A percentile compares a stretch with the other conserved stretches of the same genome.
Conservation (phyloP, 371 early-diverging fungal species). For the Syncephalastrum sp. region DNA sequence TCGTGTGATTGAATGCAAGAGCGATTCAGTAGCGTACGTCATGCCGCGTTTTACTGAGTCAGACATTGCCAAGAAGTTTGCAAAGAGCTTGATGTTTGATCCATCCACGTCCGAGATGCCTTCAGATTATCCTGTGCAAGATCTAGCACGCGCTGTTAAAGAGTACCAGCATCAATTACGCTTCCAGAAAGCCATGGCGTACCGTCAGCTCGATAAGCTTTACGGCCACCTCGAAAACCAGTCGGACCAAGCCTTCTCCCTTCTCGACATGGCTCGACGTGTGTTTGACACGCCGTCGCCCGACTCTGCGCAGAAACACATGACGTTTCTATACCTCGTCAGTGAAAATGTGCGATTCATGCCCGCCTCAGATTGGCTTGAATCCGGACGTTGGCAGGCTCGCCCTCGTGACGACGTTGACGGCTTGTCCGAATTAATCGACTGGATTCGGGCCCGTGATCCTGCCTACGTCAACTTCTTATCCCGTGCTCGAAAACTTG, state of each 20-base stretch:
- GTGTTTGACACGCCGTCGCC: neutral
- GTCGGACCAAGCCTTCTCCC: no score
- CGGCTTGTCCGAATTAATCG: slow-evolving; percentile 39
- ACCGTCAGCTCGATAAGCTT: slow-evolving; percentile 17
- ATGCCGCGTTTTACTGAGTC: slow-evolving; percentile 38
- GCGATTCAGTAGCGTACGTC: slow-evolving; percentile 51
- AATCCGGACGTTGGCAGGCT: slow-evolving; percentile 52
- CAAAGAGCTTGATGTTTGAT: slow-evolving; percentile 10
- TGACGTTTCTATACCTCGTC: slow-evolving; percentile 59
- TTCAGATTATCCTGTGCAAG: slow-evolving; percentile 12
- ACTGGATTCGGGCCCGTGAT: slow-evolving; percentile 53
- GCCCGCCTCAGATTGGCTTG: slow-evolving; percentile 38
- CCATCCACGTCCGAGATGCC: slow-evolving; percentile 3
- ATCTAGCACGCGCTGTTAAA: slow-evolving; percentile 23
- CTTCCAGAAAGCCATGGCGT: slow-evolving; percentile 7
- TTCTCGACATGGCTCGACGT: no score
- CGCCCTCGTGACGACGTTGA: slow-evolving; percentile 48
- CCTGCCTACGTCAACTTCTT: slow-evolving; percentile 44
- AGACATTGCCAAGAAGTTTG: slow-evolving; percentile 1
- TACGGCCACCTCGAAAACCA: slow-evolving; percentile 24
- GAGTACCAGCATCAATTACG: slow-evolving; percentile 26
- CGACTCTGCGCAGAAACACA: slow-evolving; percentile 43
- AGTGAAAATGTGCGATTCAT: slow-evolving; percentile 50
- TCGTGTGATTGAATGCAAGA: slow-evolving; percentile 26
- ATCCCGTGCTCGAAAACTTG: slow-evolving; percentile 35